These are phyloP conservation scores for Thalia dealbata DNA, from an alignment of 176 grass and related monocot genomes.

Conservation along the genomic window DNA sequence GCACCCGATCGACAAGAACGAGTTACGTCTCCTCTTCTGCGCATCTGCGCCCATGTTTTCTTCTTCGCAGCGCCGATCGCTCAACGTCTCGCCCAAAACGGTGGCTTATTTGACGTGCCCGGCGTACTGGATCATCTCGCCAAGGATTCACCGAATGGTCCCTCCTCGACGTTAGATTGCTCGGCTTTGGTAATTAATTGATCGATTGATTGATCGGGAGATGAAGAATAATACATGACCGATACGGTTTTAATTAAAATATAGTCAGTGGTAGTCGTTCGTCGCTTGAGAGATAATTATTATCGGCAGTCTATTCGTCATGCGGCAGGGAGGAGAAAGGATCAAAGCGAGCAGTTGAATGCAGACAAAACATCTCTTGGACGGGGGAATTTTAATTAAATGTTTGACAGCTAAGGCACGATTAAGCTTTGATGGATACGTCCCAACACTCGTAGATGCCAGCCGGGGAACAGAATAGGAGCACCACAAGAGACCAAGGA, in stretches of 20 bases:
- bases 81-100: not conserved
- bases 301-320: not conserved
- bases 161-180: too few relatives aligned
- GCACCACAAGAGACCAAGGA: not conserved
- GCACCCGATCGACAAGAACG: not conserved
- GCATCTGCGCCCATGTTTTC: not conserved
- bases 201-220: not conserved
- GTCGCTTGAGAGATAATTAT: not conserved
- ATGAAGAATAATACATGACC: too few relatives aligned
- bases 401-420: not conserved
- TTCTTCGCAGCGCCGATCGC: not conserved
- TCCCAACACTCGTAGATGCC: not conserved
- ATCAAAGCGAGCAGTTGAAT: not conserved
- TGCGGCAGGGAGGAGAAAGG: not conserved
- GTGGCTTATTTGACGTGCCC: not conserved
- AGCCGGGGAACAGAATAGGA: not conserved
- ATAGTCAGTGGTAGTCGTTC: not conserved
- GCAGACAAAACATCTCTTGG: not conserved
- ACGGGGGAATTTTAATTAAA: not conserved
- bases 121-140: not conserved
- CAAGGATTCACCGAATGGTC: too few relatives aligned
- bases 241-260: too few relatives aligned
- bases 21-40: conserved; percentile 2
- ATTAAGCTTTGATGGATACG: not conserved
- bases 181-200: too few relatives aligned